phyloP scores from a whole-genome alignment of 257 asterid genomes.

The Prunella vulgaris region DNA sequence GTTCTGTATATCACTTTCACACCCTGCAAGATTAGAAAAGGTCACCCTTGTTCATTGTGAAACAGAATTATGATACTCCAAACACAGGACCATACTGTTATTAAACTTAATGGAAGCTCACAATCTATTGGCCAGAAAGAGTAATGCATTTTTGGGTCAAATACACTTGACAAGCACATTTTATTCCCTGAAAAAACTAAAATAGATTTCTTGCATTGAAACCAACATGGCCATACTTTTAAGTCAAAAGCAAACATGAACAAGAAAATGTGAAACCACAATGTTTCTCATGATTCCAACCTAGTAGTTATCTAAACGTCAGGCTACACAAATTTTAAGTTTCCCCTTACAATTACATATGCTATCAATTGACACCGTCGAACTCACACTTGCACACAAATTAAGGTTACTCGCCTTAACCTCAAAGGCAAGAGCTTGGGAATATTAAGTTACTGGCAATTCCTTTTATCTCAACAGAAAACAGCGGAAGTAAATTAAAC shows the following conservation, averaged over 20 bases:
- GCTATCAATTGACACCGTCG: not conserved
- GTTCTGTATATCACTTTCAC: constrained; percentile 91
- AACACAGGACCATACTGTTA: not conserved
- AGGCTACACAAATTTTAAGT: not conserved
- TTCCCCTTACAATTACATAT: not conserved
- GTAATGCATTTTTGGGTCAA: not conserved
- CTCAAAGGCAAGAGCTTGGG: not conserved
- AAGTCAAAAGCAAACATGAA: not conserved
- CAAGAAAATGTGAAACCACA: not conserved
- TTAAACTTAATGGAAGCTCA: not conserved
- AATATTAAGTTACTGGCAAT: constrained; percentile 1
- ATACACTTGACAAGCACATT: not conserved
- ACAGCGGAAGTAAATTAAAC: not conserved
- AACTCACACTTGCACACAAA: not conserved
- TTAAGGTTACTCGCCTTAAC: not conserved
- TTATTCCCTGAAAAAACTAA: not conserved
- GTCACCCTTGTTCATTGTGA: constrained; percentile 11
- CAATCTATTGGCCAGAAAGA: not conserved
- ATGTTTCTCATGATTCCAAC: not conserved
- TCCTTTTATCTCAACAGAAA: not conserved
- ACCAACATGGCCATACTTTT: not conserved
- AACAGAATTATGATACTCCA: not conserved
- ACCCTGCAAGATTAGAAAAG: constrained; percentile 48
- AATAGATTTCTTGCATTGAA: not conserved
- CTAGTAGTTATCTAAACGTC: not conserved